phyloP scores from a whole-genome alignment of 768 basidiomycete species.

The Ramaria sp. region DNA sequence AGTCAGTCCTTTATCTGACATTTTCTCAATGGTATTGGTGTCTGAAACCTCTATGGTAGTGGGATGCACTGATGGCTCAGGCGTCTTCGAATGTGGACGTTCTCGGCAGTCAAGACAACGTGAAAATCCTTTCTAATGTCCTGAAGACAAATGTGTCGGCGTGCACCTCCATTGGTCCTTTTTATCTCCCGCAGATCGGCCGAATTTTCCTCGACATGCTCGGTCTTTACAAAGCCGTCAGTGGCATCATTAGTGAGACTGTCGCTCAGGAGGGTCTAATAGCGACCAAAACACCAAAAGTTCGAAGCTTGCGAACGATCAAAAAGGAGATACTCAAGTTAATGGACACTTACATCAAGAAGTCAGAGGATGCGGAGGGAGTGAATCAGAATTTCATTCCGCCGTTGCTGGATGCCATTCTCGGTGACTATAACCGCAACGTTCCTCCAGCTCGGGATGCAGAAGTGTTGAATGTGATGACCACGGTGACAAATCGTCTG shows the following conservation, averaged over 20 bases:
- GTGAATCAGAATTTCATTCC: slow-evolving; percentile 36
- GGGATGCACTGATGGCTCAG: slow-evolving; percentile 37
- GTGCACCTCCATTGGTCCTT: slow-evolving; percentile 35
- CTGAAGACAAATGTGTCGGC: slow-evolving; percentile 43
- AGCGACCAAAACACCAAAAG: slow-evolving; percentile 39
- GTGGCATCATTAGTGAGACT: slow-evolving; percentile 33
- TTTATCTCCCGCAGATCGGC: slow-evolving; percentile 37
- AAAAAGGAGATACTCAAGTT: slow-evolving; percentile 42
- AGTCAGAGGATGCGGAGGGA: slow-evolving; percentile 35
- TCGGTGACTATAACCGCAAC: slow-evolving; percentile 38
- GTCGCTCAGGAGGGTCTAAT: slow-evolving; percentile 32
- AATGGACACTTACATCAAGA: slow-evolving; percentile 37
- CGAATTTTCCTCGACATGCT: slow-evolving; percentile 41
- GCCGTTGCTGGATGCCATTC: slow-evolving; percentile 34
- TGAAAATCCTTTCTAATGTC: slow-evolving; percentile 39
- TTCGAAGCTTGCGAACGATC: slow-evolving; percentile 35
- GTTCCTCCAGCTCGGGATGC: slow-evolving; percentile 37
- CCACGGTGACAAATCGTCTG: slow-evolving; percentile 33
- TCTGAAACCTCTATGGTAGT: slow-evolving; percentile 19
- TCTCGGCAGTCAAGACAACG: slow-evolving; percentile 32
- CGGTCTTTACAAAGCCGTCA: slow-evolving; percentile 36
- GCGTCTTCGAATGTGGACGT: slow-evolving; percentile 33
- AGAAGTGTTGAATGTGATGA: slow-evolving; percentile 37
- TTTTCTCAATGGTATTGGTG: not conserved
- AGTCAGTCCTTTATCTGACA: slow-evolving; percentile 18